These are phyloP conservation scores for Skeletonema marinoi DNA, from an alignment of 108 stramenopile species.

Conservation along the genomic window DNA sequence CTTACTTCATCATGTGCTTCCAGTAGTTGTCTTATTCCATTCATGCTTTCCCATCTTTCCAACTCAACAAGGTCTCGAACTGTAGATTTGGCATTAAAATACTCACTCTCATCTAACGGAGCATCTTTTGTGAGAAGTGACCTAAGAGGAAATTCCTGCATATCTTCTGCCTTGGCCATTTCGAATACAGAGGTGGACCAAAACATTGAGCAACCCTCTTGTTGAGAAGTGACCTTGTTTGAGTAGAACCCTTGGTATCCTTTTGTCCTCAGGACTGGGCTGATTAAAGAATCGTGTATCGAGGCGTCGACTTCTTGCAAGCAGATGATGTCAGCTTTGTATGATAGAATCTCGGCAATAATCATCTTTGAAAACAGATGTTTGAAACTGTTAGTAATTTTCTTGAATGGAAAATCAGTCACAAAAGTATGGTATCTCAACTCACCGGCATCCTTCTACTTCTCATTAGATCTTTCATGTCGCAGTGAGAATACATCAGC, in stretches of 20 bases:
- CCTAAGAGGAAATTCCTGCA: conserved; percentile 46
- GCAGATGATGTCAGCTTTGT: conserved; percentile 76
- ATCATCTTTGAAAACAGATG: conserved; percentile 40
- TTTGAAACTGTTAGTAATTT: not conserved
- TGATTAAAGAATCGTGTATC: conserved; percentile 31
- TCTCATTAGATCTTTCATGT: conserved; percentile 35
- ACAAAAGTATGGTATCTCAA: not conserved
- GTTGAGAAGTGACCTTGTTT: conserved; percentile 39
- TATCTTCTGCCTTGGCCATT: conserved; percentile 10
- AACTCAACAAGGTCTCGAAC: conserved; percentile 13
- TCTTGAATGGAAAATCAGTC: not conserved
- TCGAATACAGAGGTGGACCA: conserved; percentile 64
- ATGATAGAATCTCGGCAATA: conserved; percentile 67
- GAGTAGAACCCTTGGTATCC: conserved; percentile 54
- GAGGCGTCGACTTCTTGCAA: conserved; percentile 80
- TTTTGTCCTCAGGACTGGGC: conserved; percentile 23
- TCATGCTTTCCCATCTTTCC: conserved; percentile 54
- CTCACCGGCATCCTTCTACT: conserved; percentile 59
- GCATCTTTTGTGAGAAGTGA: conserved; percentile 17
- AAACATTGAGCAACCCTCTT: conserved; percentile 74
- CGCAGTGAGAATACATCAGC: conserved; percentile 57
- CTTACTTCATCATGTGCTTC: conserved; percentile 44
- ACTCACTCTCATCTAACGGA: not conserved
- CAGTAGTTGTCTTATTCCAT: conserved; percentile 45
- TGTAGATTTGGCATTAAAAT: conserved; percentile 36